phyloP scores from a whole-genome alignment of 2,329 filamentous ascomycete genomes.

The Fonsecaea erecta region DNA sequence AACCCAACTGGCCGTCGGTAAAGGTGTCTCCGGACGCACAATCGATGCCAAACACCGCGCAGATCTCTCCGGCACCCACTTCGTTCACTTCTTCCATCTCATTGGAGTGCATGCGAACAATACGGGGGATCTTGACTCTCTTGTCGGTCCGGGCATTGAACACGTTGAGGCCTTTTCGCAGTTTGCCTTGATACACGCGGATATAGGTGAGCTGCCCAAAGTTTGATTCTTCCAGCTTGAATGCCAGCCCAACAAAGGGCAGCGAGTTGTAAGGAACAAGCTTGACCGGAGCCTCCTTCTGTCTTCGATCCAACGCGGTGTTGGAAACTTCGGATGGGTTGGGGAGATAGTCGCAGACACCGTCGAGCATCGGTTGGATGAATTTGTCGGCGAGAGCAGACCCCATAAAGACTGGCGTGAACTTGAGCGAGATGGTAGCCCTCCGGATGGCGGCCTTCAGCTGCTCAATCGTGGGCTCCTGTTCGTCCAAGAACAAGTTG shows the following conservation, averaged over 20 bases:
- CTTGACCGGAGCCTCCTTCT: conserved; percentile 78
- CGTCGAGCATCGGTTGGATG: conserved; percentile 95
- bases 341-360: conserved; percentile 92
- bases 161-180: conserved; percentile 86
- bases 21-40: conserved; percentile 98
- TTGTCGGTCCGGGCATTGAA: conserved; percentile 94
- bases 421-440: conserved; percentile 85
- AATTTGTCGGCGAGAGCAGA: conserved; percentile 93
- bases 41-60: conserved; percentile 96
- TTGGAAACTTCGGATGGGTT: conserved; percentile 91
- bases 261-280: conserved; percentile 91
- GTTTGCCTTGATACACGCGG: conserved; percentile 91
- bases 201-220: conserved; percentile 98
- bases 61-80: conserved; percentile 95
- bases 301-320: conserved; percentile 80
- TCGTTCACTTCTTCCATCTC: conserved; percentile 97
- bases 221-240: conserved; percentile 99
- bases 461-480: conserved; percentile 76
- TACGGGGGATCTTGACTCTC: conserved; percentile 94
- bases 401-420: conserved; percentile 95
- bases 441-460: conserved; percentile 91
- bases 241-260: conserved; percentile 92
- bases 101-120: conserved; percentile 99
- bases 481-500: conserved; percentile 89
- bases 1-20: conserved; percentile 88